phyloP scores from a whole-genome alignment of 2,329 filamentous ascomycete genomes.

The Xylariales sp. region DNA sequence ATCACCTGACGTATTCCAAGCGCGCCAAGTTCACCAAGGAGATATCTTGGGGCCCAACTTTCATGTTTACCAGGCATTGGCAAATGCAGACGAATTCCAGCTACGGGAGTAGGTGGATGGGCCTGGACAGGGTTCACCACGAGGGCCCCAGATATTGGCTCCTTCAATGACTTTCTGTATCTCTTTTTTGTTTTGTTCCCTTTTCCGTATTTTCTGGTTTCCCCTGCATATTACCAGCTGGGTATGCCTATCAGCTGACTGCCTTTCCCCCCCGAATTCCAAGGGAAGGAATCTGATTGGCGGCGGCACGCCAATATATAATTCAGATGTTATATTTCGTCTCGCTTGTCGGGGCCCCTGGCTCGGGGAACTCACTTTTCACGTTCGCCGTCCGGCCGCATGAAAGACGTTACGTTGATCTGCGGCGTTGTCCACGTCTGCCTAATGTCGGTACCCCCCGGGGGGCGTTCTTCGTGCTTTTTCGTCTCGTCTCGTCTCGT shows the following conservation, averaged over 20 bases:
- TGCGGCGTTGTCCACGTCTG: too few species aligned
- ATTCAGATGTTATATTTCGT: slow-evolving; percentile 1
- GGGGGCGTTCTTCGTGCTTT: too few species aligned
- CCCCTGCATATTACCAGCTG: slow-evolving; percentile 23
- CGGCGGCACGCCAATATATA: slow-evolving; percentile 15
- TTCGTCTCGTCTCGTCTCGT: too few species aligned
- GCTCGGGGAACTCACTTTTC: not conserved
- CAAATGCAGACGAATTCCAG: slow-evolving; percentile 1
- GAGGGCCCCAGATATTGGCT: slow-evolving; percentile 8
- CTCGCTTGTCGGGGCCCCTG: slow-evolving; percentile 11
- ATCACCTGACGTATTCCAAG: slow-evolving; percentile 15
- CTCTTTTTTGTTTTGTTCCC: slow-evolving; percentile 12
- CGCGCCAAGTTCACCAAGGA: slow-evolving; percentile 7
- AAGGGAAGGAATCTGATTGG: slow-evolving; percentile 13
- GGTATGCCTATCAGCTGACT: slow-evolving; percentile 28
- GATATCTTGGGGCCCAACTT: not conserved
- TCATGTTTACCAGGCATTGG: not conserved
- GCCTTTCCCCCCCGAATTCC: not conserved
- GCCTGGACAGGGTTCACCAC: slow-evolving; percentile 7
- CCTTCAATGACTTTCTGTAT: slow-evolving; percentile 2
- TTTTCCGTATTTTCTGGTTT: slow-evolving; percentile 6
- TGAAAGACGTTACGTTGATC: too few species aligned
- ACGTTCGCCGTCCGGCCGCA: not conserved
- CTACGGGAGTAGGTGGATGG: slow-evolving; percentile 10
- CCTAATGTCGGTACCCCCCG: not conserved